Evolutionary conservation across 345 rosid species (phyloP), one percentile per base, ranked within the genome.

Genomic region (Aegle marmelos): DNA sequence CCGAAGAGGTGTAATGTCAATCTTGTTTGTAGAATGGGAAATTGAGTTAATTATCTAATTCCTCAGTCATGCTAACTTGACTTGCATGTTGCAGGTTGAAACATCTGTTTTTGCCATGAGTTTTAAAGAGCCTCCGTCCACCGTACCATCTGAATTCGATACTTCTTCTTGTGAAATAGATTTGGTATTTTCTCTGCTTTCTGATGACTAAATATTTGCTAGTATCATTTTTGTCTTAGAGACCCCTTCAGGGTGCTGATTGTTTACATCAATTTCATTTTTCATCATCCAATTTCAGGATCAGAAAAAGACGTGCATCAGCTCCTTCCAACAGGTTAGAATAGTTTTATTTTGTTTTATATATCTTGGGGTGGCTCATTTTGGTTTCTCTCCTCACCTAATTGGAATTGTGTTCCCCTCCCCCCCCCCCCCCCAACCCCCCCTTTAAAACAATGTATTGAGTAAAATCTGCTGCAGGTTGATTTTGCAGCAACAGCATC

Each of bases 401-500:
- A 31, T 67, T 68, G 21, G 68, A 39, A 31, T 73, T 25, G 30
- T 75, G 76, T 62, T 25, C 17, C 2, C 41, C 41, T 5, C 34
- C 34, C 34, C 34, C 34, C 34, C 34, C 34, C 34, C 34, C 4
- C 34, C 1, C 53, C 25, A 4, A 4, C 34, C 34, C 34, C 4
- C 34, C 1, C 53, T 22, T 72, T 34, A n/a, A 48, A 37, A 28
- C 21, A 22, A 74, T 34, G 39, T 68, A 76, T 73, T 70, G n/a
- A 71, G 45, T 72, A 72, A 75, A 56, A 69, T 80, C 36, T 81
- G 64, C 63, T 79, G 82, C 93, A 95, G 98, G 92, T 95, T 86
- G 99, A 95, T 84, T 93, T 95, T 89, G 94, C 97, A 64, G 98
- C 86, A 82, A 95, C 98, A 8, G 82, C 91, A 72, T 93, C 98